Evolutionary conservation across 495 filamentous ascomycete genomes (phyloP).

Genomic region (Apodospora peruviana): DNA sequence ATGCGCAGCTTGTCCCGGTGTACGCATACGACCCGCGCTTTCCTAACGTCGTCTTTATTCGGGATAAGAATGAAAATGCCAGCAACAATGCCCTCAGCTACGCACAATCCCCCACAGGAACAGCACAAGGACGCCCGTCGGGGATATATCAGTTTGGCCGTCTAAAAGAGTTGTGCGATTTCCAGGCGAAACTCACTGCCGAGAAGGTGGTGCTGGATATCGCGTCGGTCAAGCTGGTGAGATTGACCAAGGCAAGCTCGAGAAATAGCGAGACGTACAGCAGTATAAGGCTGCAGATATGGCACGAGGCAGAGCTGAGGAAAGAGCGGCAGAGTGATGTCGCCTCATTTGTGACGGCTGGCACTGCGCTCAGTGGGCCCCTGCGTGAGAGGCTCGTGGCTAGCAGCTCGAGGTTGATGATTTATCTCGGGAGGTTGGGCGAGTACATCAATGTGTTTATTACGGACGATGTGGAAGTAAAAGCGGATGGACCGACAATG

Average conservation of each 20-base stretch:
- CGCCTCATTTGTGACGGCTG: conserved; percentile 26
- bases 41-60: conserved; percentile 25
- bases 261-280: conserved; percentile 22
- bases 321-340: conserved; percentile 15
- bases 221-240: conserved; percentile 23
- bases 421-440: conserved; percentile 25
- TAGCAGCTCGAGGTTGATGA: conserved; percentile 18
- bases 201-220: conserved; percentile 31
- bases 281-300: conserved; percentile 27
- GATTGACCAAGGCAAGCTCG: conserved; percentile 13
- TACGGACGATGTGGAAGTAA: conserved; percentile 30
- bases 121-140: conserved; percentile 15
- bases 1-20: conserved; percentile 30
- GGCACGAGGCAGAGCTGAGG: conserved; percentile 23
- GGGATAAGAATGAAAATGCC: conserved; percentile 27
- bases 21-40: conserved; percentile 29
- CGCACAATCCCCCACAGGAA: conserved; percentile 9
- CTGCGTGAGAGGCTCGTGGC: conserved; percentile 22
- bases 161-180: conserved; percentile 26
- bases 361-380: conserved; percentile 26
- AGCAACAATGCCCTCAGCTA: conserved; percentile 17
- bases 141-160: conserved; percentile 26
- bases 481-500: conserved; percentile 19
- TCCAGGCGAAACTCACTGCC: conserved; percentile 28
- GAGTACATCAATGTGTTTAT: conserved; percentile 27